Conservation (phyloP, 164 flowering plant genomes). For the Berberis vulgaris region DNA sequence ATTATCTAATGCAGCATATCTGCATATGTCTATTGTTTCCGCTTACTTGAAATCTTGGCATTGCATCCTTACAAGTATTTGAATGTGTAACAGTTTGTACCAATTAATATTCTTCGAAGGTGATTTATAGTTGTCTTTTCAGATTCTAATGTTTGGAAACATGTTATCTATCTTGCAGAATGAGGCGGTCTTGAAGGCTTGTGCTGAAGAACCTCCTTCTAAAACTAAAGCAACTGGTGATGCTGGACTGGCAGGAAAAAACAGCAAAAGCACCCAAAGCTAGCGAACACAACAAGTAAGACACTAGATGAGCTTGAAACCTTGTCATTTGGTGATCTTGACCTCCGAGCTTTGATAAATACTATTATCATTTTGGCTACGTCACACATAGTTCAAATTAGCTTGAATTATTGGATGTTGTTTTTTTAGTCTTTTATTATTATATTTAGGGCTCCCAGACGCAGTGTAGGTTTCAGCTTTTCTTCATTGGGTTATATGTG, state of each 20-base stretch:
- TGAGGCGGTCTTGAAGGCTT: slow-evolving; percentile 33
- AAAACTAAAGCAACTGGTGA: slow-evolving; percentile 10
- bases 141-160: background rate
- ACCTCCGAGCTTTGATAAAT: slow-evolving; percentile 1
- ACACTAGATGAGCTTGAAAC: background rate
- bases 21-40: no score
- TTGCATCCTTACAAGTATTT: no score
- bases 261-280: background rate
- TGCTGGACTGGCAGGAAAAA: slow-evolving; percentile 9
- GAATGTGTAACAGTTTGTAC: no score
- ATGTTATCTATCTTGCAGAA: slow-evolving; percentile 15
- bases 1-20: no score
- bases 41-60: no score
- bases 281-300: slow-evolving; percentile 4
- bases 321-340: background rate
- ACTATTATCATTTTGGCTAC: background rate
- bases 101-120: background rate
- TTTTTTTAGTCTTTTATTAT: background rate
- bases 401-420: background rate
- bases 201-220: slow-evolving; percentile 27
- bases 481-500: no score
- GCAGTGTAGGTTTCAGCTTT: background rate
- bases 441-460: background rate
- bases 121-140: background rate
- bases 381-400: background rate